Percentiles rank a stretch among this genome's conserved stretches.
Conservation (phyloP, 169 alveolate genomes). For the Eimeria tenella region DNA sequence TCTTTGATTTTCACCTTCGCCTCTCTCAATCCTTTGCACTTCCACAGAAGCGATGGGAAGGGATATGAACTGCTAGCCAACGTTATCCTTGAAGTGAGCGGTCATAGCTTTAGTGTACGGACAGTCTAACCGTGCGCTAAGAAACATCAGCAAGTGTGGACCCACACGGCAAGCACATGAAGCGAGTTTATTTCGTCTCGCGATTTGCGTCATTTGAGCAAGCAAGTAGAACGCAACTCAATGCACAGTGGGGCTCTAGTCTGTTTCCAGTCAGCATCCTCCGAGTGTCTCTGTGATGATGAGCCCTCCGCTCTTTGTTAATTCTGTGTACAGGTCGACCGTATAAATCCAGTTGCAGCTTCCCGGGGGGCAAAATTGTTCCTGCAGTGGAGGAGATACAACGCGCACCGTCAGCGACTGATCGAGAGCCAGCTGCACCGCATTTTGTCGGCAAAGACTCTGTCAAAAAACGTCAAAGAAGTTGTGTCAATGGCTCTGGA, state of each 20-base stretch:
- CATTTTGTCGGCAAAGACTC: conserved; percentile 12
- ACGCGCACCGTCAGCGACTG: conserved; percentile 46
- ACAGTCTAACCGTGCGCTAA: no score
- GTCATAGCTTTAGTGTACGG: not conserved
- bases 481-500: conserved; percentile 55
- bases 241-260: no score
- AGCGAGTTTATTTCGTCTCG: no score
- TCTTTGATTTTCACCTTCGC: conserved; percentile 37
- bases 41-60: conserved; percentile 74
- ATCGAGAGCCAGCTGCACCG: conserved; percentile 68
- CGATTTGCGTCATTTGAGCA: no score
- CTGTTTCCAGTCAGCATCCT: no score
- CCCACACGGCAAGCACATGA: no score
- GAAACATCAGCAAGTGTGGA: no score
- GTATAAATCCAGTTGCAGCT: conserved; percentile 72
- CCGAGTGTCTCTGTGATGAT: not conserved
- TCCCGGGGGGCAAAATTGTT: conserved; percentile 61
- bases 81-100: conserved; percentile 38
- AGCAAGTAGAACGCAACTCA: no score
- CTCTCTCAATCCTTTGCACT: conserved; percentile 28
- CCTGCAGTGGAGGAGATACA: conserved; percentile 60
- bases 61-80: conserved; percentile 80
- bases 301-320: not conserved
- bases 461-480: conserved; percentile 58
- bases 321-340: conserved; percentile 45